A percentile compares a stretch with the other conserved stretches of the same genome.
Evolutionary conservation across 352 stramenopile species (phyloP).

Genomic region (Elongisporangium anandrum): DNA sequence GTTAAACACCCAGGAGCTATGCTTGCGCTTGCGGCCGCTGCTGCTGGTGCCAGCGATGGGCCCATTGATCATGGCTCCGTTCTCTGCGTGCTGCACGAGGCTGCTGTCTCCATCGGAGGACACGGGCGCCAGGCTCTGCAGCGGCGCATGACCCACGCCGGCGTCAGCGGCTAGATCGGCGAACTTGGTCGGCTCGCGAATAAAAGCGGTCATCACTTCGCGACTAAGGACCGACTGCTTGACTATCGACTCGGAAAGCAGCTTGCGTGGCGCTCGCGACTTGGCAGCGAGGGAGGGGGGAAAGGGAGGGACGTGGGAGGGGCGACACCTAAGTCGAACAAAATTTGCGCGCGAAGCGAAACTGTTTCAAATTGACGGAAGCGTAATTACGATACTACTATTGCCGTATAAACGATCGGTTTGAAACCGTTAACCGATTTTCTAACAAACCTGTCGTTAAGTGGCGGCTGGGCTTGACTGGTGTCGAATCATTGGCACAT

Average conservation of each 20-base stretch:
- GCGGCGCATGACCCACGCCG: not conserved
- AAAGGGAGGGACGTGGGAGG: too few species aligned
- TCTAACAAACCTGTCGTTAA: not conserved
- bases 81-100: not conserved
- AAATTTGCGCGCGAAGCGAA: not conserved
- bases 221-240: not conserved
- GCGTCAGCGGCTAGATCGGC: not conserved
- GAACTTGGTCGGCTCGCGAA: not conserved
- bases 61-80: not conserved
- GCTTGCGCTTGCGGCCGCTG: conserved; percentile 8
- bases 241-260: not conserved
- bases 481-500: not conserved
- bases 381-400: not conserved
- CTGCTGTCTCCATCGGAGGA: not conserved
- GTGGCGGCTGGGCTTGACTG: not conserved
- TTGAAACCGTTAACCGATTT: not conserved
- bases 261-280: not conserved
- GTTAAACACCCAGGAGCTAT: conserved; percentile 11
- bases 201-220: not conserved
- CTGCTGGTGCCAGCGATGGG: not conserved
- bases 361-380: not conserved
- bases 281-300: not conserved
- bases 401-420: not conserved
- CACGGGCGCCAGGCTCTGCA: not conserved
- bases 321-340: not conserved